Evolutionary conservation across 2,329 filamentous ascomycete genomes (phyloP), one percentile per base, ranked within the genome.

Genomic region (Didymella exigua): DNA sequence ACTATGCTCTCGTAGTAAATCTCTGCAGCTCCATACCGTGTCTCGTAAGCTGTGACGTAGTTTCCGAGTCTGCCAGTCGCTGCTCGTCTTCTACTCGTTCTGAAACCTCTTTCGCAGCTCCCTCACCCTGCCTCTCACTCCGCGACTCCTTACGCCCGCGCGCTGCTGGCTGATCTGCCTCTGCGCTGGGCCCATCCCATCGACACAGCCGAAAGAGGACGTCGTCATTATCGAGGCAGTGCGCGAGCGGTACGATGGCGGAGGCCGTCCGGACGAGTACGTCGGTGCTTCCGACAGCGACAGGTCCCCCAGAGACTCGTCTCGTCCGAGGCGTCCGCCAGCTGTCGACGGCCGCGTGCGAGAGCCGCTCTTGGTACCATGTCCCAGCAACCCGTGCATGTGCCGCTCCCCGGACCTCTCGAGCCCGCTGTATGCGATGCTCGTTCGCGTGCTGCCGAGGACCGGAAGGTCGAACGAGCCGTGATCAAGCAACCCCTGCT

Each of bases 171-270:
- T 68, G 31, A 63, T 57, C 34, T 68, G 63, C 44, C 70, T 58
- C 36, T 68, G 67, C 19, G 61, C 61, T 19, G 59, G 36, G 31
- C 61, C 68, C 65, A 73, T 69, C 4, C 69, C 71, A 43, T 74
- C 71, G 9, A 74, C 63, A 44, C 71, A 74, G 5, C 71, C 72
- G 34, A 74, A 74, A 3, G 72, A 74, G 10, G 72, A 74, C 7
- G 66, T 72, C 3, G 67, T 67, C 37, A 65, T 53, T 2, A 68
- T 53, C n/a, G 72, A 74, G 3, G 54, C 66, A 7, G 69, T 58
- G 2, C 62, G 67, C 13, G 72, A 73, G 19, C 65, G 64, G 49
- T 74, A 74, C 0, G 71, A 71, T n/a, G 72, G 72, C 9, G 71
- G 72, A 19, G 64, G 65, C 10, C 51, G 60, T 16, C 71, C 71